Conservation (phyloP, 495 filamentous ascomycete genomes). For the Trichoderma parareesei region DNA sequence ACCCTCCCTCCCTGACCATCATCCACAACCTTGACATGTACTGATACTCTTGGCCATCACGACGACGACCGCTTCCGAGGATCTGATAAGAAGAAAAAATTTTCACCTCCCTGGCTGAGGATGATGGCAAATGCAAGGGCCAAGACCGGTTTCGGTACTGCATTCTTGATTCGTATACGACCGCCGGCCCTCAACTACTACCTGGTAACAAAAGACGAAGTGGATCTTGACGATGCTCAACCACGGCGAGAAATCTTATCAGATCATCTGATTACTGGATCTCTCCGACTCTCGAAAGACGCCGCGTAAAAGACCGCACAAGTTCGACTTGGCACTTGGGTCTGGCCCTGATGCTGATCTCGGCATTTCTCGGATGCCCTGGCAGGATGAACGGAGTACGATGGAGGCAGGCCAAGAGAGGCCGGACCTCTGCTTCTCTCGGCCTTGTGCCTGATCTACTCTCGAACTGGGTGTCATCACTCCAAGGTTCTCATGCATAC, state of each 20-base stretch:
- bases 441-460: neutral
- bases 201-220: neutral
- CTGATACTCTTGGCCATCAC: neutral
- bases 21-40: neutral
- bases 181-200: neutral
- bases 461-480: too few species aligned
- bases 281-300: neutral
- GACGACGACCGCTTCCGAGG: neutral
- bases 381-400: neutral
- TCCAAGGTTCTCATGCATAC: too few species aligned
- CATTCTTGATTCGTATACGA: neutral
- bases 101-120: neutral
- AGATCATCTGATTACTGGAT: constrained; percentile 12
- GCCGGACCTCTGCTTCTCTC: neutral
- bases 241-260: constrained; percentile 11
- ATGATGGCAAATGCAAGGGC: neutral
- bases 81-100: neutral
- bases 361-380: constrained; percentile 1
- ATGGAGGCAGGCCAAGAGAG: neutral
- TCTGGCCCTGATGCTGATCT: neutral
- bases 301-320: neutral
- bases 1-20: neutral
- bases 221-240: neutral
- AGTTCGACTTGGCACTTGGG: neutral
- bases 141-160: constrained; percentile 1